Base-by-base conservation (phyloP, 1,284 basidiomycete species). In the Cystobasidium sp. region DNA sequence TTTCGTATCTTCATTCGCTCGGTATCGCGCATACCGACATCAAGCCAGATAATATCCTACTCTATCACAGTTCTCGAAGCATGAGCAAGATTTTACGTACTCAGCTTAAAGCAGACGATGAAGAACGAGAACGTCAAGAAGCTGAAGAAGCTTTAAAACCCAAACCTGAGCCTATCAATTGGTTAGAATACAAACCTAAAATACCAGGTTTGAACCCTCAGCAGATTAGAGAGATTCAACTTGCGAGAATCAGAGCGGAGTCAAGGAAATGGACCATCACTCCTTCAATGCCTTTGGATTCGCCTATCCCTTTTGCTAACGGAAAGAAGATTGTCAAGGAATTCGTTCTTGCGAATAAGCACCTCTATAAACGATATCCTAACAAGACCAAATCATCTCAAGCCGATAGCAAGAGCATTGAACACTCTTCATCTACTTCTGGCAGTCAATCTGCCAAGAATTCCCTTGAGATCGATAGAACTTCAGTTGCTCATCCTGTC, bases 11-110 rank as follows among this genome's bases (percentile, higher is more conserved):
- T 31, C 72, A 74, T 31, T 74, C 65, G 37, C 44, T 59, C 6
- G 39, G 37, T 20, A 63, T 74, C 9, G 66, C 66, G 2, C 72
- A 74, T 53, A 68, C 65, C 49, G 72, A 74, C 37, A 59, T 74
- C 72, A 74, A 74, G 56, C 72, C 72, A 18, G 72, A 68, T 41
- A 74, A 74, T 47, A 74, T 74, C 6, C 22, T 74, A 9, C 72
- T 74, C 20, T 59, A 64, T 43, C 70, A 73, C 37, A 61, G 68
- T 52, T 18, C 62, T 14, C 8, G 64, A 39, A 20, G 39, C n/a
- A 43, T 66, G 39, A 47, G 51, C 37, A 66, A 66, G 24, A 51
- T 66, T 12, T 41, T 66, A 14, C 44, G 44, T 43, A 14, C 5
- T 1, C 49, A 66, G n/a, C 64, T 66, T 6, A 49, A 66, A 66